A percentile compares a stretch with the other conserved stretches of the same genome.
Conservation (phyloP, 2,329 filamentous ascomycete genomes). For the Polytolypa hystricis region DNA sequence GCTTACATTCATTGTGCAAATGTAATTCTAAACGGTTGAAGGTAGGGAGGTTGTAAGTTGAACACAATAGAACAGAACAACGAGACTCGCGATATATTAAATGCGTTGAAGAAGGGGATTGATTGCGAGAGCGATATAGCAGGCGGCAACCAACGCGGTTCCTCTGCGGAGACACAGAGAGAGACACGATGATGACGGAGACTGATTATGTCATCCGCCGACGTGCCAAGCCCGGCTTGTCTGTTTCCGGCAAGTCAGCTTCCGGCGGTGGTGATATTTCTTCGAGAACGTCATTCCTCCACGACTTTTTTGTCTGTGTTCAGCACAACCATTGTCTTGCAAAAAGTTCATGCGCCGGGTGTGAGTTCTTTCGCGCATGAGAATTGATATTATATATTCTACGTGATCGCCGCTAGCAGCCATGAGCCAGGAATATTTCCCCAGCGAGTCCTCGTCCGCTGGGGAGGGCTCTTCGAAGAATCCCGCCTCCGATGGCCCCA, state of each 20-base stretch:
- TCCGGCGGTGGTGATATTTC: not conserved
- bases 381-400: too few relatives aligned
- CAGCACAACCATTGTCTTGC: not conserved
- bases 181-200: not conserved
- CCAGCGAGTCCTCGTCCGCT: slow-evolving; percentile 24
- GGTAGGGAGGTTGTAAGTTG: not conserved
- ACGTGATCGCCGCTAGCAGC: too few relatives aligned
- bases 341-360: too few relatives aligned
- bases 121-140: slow-evolving; percentile 3
- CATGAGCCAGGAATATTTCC: slow-evolving; percentile 36
- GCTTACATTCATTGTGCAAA: slow-evolving; percentile 31
- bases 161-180: not conserved
- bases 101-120: too few relatives aligned
- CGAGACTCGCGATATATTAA: too few relatives aligned
- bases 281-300: not conserved
- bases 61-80: not conserved
- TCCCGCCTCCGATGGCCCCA: slow-evolving; percentile 16
- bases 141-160: not conserved
- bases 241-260: not conserved
- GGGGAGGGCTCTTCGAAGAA: slow-evolving; percentile 27
- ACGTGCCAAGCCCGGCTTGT: not conserved
- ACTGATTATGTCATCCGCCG: not conserved
- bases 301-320: slow-evolving; percentile 1
- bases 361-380: too few relatives aligned
- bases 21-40: too few relatives aligned